These are phyloP conservation scores for Diplogelasinospora grovesii DNA, from an alignment of 495 filamentous ascomycete species.

Conservation along the genomic window DNA sequence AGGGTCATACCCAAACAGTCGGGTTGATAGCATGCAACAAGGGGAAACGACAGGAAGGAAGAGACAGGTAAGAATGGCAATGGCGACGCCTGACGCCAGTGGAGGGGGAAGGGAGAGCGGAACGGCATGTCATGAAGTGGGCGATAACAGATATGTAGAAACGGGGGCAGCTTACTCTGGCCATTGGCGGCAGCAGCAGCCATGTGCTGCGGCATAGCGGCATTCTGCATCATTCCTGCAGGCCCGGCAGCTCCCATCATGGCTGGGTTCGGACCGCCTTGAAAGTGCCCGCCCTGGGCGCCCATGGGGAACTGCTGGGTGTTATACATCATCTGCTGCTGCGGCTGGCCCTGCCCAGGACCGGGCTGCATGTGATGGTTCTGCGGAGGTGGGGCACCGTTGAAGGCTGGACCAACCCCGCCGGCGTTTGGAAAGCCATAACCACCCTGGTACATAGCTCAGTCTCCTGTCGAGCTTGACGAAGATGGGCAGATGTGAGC, in stretches of 20 bases:
- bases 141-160: constrained; percentile 6
- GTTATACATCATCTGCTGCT: constrained; percentile 45
- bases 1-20: too few relatives aligned
- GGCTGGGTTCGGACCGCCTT: constrained; percentile 33
- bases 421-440: constrained; percentile 44
- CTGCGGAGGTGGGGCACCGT: constrained; percentile 42
- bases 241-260: constrained; percentile 43
- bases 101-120: constrained; percentile 4
- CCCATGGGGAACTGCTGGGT: constrained; percentile 41
- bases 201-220: constrained; percentile 47
- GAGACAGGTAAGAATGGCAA: neutral
- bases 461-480: constrained; percentile 10
- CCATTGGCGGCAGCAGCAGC: constrained; percentile 44
- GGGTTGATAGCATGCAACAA: too few relatives aligned
- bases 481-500: constrained; percentile 9
- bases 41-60: constrained; percentile 1
- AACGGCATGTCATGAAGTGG: constrained; percentile 1
- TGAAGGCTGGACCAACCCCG: constrained; percentile 39
- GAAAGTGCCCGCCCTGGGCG: constrained; percentile 35
- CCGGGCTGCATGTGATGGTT: constrained; percentile 43
- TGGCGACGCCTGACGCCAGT: neutral
- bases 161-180: constrained; percentile 36
- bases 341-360: constrained; percentile 36
- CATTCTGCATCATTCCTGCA: constrained; percentile 49
- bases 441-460: constrained; percentile 44